Percentiles rank a stretch among this genome's conserved stretches.
These are phyloP conservation scores for Cytospora piceae DNA, from an alignment of 2,329 filamentous ascomycete species.

Conservation along the genomic window DNA sequence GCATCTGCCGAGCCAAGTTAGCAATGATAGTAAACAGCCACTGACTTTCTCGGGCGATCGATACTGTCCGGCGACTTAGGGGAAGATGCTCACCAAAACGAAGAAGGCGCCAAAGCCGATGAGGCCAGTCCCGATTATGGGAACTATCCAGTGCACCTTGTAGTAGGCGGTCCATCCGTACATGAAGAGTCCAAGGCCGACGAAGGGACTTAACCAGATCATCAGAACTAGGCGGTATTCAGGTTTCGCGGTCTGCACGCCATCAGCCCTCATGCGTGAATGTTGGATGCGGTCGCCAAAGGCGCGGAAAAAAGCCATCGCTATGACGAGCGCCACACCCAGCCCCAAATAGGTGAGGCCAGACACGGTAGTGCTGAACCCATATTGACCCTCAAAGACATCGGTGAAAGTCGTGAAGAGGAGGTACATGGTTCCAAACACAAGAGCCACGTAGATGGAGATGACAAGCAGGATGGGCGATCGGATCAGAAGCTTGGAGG, in stretches of 20 bases:
- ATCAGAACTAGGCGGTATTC: slow-evolving; percentile 50
- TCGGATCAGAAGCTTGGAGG: slow-evolving; percentile 52
- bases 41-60: not conserved
- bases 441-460: slow-evolving; percentile 42
- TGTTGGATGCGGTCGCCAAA: not conserved
- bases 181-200: slow-evolving; percentile 51
- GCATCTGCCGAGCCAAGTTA: slow-evolving; percentile 33
- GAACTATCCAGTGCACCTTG: slow-evolving; percentile 51
- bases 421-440: slow-evolving; percentile 43
- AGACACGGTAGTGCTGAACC: slow-evolving; percentile 35
- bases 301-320: not conserved
- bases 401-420: slow-evolving; percentile 47
- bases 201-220: slow-evolving; percentile 46
- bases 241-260: slow-evolving; percentile 34
- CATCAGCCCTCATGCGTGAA: slow-evolving; percentile 13
- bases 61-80: too few species aligned
- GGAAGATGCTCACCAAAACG: slow-evolving; percentile 28
- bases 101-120: slow-evolving; percentile 39
- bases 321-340: slow-evolving; percentile 32
- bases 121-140: slow-evolving; percentile 48
- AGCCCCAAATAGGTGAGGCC: slow-evolving; percentile 57
- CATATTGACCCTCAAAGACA: slow-evolving; percentile 43
- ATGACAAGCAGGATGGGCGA: slow-evolving; percentile 57
- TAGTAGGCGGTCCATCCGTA: slow-evolving; percentile 52
- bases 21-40: slow-evolving; percentile 44